Percentiles rank a stretch among this genome's conserved stretches.
Evolutionary conservation across 768 basidiomycete genomes (phyloP).

Genomic region (Lyophyllum shimeji): DNA sequence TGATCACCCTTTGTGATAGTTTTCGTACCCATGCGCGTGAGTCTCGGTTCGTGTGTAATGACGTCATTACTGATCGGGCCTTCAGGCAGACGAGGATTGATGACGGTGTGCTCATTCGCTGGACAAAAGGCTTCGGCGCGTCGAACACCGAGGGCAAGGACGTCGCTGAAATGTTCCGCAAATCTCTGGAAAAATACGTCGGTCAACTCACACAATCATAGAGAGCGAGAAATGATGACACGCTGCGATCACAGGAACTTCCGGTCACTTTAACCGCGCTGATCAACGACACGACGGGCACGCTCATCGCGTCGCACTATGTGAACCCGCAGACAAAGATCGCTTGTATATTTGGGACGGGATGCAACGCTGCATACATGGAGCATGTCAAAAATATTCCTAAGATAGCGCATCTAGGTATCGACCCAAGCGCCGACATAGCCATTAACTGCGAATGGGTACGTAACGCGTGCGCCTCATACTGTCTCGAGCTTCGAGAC

Average conservation of each 20-base stretch:
- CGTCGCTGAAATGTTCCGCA: slow-evolving; percentile 90
- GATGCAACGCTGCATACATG: slow-evolving; percentile 98
- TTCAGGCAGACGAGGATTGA: slow-evolving; percentile 89
- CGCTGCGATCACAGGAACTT: slow-evolving; percentile 54
- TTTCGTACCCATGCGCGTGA: slow-evolving; percentile 94
- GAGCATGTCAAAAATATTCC: slow-evolving; percentile 83
- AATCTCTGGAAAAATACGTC: slow-evolving; percentile 76
- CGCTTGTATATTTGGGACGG: slow-evolving; percentile 96
- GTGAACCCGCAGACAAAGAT: slow-evolving; percentile 90
- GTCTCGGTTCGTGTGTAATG: slow-evolving; percentile 27
- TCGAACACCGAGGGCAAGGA: slow-evolving; percentile 89
- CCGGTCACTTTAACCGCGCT: slow-evolving; percentile 82
- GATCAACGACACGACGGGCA: slow-evolving; percentile 98
- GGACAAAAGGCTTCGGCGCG: slow-evolving; percentile 99
- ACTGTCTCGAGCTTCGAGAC: not conserved
- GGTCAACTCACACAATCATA: slow-evolving; percentile 23
- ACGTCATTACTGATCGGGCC: not conserved
- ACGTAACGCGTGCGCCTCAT: slow-evolving; percentile 15
- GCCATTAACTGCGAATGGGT: slow-evolving; percentile 98
- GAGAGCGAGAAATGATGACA: not conserved
- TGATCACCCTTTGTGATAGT: slow-evolving; percentile 38
- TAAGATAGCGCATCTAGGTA: slow-evolving; percentile 77
- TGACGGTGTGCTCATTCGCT: slow-evolving; percentile 91
- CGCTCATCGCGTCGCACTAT: slow-evolving; percentile 95
- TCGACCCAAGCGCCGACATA: slow-evolving; percentile 69